phyloP scores from a whole-genome alignment of 139 green algal species.

The Dunaliella sp. region DNA sequence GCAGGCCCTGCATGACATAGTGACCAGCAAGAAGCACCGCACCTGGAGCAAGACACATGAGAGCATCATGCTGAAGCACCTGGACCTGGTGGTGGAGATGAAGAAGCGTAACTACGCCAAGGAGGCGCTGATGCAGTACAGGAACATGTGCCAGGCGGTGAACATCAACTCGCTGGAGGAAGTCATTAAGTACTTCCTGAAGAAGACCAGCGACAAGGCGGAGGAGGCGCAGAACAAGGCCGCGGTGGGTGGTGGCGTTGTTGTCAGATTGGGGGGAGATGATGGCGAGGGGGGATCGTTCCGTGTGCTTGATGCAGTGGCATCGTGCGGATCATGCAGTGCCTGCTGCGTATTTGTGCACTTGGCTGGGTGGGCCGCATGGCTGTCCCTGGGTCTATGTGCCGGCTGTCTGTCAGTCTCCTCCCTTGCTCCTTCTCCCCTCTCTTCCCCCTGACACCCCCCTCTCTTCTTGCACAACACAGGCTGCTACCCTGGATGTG shows the following conservation, averaged over 20 bases:
- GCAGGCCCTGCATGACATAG: conserved; percentile 91
- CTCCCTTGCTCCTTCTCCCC: no score
- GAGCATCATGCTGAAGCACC: conserved; percentile 95
- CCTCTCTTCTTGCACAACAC: no score
- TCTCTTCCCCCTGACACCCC: no score
- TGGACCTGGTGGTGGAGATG: conserved; percentile 93
- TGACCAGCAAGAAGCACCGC: conserved; percentile 94
- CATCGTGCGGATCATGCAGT: no score
- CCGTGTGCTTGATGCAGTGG: no score
- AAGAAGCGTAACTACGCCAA: conserved; percentile 91
- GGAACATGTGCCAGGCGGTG: conserved; percentile 94
- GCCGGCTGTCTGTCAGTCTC: no score
- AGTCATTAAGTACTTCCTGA: conserved; percentile 97
- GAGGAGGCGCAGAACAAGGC: conserved; percentile 80
- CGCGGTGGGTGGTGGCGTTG: conserved; percentile 55
- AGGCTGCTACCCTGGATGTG: conserved; percentile 73
- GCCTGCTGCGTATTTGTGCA: no score
- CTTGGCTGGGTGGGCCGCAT: no score
- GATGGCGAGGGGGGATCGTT: no score
- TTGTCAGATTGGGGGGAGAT: background rate
- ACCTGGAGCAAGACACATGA: conserved; percentile 93
- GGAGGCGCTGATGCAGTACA: conserved; percentile 98
- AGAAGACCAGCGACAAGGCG: conserved; percentile 84
- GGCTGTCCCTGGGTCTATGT: no score
- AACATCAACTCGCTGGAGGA: conserved; percentile 96